phyloP scores from a whole-genome alignment of 75 land plant genomes.

The Isoetes taiwanensis region DNA sequence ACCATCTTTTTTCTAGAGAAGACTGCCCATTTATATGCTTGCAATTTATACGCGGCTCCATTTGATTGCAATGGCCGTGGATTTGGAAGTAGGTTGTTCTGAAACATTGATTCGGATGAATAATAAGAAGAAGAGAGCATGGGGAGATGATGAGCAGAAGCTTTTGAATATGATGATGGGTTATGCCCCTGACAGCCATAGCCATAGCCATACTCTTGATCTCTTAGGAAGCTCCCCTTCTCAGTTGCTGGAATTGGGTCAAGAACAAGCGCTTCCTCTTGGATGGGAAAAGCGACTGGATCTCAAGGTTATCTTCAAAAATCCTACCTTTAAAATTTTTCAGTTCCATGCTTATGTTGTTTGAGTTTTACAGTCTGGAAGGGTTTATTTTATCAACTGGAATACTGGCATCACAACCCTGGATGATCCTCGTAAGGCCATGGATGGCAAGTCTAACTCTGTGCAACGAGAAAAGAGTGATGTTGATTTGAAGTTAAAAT shows the following conservation, averaged over 20 bases:
- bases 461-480: too few relatives aligned
- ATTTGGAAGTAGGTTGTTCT: too few relatives aligned
- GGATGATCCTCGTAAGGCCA: not conserved
- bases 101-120: too few relatives aligned
- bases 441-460: too few relatives aligned
- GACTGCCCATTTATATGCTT: too few relatives aligned
- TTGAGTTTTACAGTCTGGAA: not conserved
- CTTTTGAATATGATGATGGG: constrained; percentile 4
- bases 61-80: too few relatives aligned
- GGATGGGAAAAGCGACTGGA: constrained; percentile 6
- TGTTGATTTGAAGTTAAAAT: too few relatives aligned
- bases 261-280: not conserved
- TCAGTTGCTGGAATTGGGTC: not conserved
- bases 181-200: not conserved
- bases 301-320: not conserved
- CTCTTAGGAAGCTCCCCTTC: not conserved
- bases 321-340: too few relatives aligned
- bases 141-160: constrained; percentile 7
- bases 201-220: not conserved
- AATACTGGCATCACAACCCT: not conserved
- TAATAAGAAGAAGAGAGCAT: constrained; percentile 4
- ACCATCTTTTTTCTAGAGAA: too few relatives aligned
- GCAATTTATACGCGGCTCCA: too few relatives aligned
- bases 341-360: not conserved
- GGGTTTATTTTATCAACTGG: constrained; percentile 5